Evolutionary conservation across 1,284 basidiomycete genomes (phyloP).

Genomic region (Blastosporella zonata): DNA sequence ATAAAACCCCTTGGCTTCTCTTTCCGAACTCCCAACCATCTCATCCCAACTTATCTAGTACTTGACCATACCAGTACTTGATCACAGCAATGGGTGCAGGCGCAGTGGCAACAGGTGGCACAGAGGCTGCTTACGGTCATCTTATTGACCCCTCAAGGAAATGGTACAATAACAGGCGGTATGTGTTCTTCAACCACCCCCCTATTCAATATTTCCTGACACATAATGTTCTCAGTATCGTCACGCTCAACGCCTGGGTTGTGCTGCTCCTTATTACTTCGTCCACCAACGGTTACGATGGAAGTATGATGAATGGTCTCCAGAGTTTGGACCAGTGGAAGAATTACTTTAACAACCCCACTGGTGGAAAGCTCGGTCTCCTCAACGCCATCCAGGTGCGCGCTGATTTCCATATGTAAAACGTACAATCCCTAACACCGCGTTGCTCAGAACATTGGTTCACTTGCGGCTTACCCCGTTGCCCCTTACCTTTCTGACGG

Average conservation of each 20-base stretch:
- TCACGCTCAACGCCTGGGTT: slow-evolving; percentile 66
- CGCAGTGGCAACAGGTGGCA: slow-evolving; percentile 40
- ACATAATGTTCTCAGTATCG: slow-evolving; percentile 40
- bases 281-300: slow-evolving; percentile 75
- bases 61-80: slow-evolving; percentile 28
- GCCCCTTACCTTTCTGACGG: slow-evolving; percentile 70
- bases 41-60: slow-evolving; percentile 26
- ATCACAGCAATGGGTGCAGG: slow-evolving; percentile 45
- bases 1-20: slow-evolving; percentile 28
- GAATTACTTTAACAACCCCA: slow-evolving; percentile 52
- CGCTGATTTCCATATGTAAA: background rate
- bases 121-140: slow-evolving; percentile 43
- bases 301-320: slow-evolving; percentile 75
- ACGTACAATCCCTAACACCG: background rate
- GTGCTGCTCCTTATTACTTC: slow-evolving; percentile 70
- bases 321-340: slow-evolving; percentile 65
- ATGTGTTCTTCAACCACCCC: slow-evolving; percentile 18
- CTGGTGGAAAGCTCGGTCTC: slow-evolving; percentile 58
- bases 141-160: slow-evolving; percentile 62
- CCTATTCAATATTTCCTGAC: background rate
- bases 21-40: slow-evolving; percentile 25
- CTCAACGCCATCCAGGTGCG: slow-evolving; percentile 74
- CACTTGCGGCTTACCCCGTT: slow-evolving; percentile 63
- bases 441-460: slow-evolving; percentile 57
- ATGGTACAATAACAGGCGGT: slow-evolving; percentile 75